Percentiles rank a stretch among this genome's conserved stretches.
Conservation (phyloP, 306 rosid species). For the Casuarina glauca region DNA sequence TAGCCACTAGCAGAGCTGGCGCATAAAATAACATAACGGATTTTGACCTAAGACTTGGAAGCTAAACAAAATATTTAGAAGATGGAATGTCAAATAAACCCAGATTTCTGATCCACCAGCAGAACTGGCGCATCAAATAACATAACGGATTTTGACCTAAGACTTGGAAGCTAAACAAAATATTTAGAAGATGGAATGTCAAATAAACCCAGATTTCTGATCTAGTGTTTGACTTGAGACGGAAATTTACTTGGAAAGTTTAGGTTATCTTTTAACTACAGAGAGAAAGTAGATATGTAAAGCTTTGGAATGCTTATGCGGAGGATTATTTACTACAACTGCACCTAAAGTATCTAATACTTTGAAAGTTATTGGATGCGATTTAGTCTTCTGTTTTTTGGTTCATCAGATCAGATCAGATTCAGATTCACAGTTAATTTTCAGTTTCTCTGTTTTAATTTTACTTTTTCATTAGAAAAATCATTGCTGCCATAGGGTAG, state of each 20-base stretch:
- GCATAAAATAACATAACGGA: neutral
- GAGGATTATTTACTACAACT: neutral
- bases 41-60: neutral
- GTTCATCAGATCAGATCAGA: neutral
- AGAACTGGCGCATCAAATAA: neutral
- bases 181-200: neutral
- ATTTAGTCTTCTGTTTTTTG: neutral
- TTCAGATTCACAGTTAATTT: neutral
- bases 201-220: neutral
- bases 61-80: neutral
- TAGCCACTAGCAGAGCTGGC: neutral
- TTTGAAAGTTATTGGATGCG: neutral
- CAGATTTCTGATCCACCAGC: neutral
- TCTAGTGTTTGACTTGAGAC: neutral
- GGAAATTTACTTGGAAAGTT: neutral
- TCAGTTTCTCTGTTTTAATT: neutral
- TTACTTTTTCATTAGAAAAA: neutral
- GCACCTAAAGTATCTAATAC: neutral
- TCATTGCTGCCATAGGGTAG: neutral
- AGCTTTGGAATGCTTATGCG: neutral
- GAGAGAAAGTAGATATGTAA: neutral
- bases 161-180: neutral
- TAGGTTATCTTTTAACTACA: neutral
- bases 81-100: no score
- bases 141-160: neutral